phyloP scores from a whole-genome alignment of 495 filamentous ascomycete genomes.

The Lophium mytilinum region DNA sequence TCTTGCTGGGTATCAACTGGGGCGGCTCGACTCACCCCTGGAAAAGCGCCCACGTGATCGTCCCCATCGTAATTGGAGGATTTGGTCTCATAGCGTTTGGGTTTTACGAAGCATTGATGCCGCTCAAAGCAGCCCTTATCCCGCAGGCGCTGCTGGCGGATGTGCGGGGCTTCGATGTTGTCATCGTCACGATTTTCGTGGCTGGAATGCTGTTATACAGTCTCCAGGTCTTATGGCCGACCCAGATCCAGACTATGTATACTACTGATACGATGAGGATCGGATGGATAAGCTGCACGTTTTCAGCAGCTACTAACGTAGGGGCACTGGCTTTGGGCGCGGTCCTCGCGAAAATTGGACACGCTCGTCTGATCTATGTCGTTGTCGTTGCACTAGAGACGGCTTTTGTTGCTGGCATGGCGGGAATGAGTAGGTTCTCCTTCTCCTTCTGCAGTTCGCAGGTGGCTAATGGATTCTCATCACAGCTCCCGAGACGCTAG shows the following conservation, averaged over 20 bases:
- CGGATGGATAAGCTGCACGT: neutral
- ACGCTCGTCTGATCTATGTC: neutral
- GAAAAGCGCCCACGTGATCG: constrained; percentile 1
- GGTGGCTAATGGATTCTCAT: neutral
- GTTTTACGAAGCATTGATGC: constrained; percentile 6
- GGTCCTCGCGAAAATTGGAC: neutral
- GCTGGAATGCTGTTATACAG: neutral
- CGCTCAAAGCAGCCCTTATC: constrained; percentile 2
- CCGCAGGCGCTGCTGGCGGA: neutral
- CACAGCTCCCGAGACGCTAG: neutral
- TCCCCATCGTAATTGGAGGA: constrained; percentile 4
- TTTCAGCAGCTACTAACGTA: neutral
- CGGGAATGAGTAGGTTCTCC: neutral
- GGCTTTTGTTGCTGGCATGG: neutral
- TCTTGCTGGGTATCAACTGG: constrained; percentile 7
- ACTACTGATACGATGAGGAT: neutral
- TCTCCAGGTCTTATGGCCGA: neutral
- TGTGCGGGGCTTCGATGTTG: neutral
- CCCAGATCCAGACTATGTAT: neutral
- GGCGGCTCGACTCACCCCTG: constrained; percentile 4
- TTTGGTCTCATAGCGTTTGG: constrained; percentile 6
- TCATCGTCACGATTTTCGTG: neutral
- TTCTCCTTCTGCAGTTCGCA: neutral
- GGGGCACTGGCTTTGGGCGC: neutral
- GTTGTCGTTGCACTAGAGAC: neutral